These are phyloP conservation scores for Dicorynia guianensis DNA, from an alignment of 306 rosid species.

Conservation along the genomic window DNA sequence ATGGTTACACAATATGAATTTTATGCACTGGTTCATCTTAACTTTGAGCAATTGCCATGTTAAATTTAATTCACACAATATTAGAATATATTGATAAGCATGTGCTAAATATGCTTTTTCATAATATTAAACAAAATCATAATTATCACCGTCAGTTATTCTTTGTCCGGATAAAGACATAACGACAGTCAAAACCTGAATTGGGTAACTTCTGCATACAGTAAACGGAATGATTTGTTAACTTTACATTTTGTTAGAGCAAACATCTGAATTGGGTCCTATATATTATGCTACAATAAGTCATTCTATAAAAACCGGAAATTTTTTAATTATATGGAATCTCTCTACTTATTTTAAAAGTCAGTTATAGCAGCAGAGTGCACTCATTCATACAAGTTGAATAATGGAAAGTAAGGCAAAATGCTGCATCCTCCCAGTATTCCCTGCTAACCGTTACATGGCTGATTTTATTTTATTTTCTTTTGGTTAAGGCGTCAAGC, in stretches of 20 bases:
- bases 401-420: conserved; percentile 11
- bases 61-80: neutral
- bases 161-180: conserved; percentile 7
- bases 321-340: neutral
- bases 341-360: neutral
- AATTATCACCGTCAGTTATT: conserved; percentile 12
- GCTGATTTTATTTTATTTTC: no score
- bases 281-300: conserved; percentile 19
- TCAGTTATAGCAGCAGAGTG: neutral
- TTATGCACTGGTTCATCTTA: neutral
- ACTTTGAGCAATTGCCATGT: neutral
- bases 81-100: conserved; percentile 6
- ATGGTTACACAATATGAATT: neutral
- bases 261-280: neutral
- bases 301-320: conserved; percentile 11
- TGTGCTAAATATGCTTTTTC: neutral
- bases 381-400: neutral
- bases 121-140: neutral
- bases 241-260: neutral
- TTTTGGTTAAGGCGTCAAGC: neutral
- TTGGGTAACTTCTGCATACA: conserved; percentile 13
- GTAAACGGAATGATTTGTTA: neutral
- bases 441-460: no score
- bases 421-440: neutral
- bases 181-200: conserved; percentile 25